Evolutionary conservation across 768 basidiomycete species (phyloP).

Genomic region (Rhodotorula paludigena): DNA sequence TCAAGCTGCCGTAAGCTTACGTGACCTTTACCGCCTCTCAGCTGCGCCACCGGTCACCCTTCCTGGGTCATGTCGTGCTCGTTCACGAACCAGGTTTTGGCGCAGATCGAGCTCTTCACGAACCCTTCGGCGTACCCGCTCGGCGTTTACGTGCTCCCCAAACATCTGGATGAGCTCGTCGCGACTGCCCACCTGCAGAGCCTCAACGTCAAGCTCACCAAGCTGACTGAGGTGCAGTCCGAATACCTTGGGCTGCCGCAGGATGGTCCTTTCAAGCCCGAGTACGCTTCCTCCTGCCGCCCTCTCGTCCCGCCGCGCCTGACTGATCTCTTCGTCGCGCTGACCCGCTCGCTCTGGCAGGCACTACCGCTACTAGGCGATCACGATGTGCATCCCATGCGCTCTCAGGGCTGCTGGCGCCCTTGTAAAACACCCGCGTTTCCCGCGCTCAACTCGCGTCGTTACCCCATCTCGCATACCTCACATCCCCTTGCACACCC

Average conservation of each 20-base stretch:
- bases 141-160: constrained; percentile 97
- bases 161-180: constrained; percentile 98
- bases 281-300: constrained; percentile 50
- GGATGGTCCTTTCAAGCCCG: constrained; percentile 69
- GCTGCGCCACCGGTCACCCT: constrained; percentile 95
- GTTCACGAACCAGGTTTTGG: constrained; percentile 96
- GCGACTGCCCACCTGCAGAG: constrained; percentile 89
- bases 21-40: constrained; percentile 41
- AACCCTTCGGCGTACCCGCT: constrained; percentile 69
- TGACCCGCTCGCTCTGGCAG: no score
- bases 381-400: no score
- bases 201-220: constrained; percentile 81
- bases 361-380: no score
- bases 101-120: constrained; percentile 93
- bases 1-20: not conserved
- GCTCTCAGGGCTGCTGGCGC: no score
- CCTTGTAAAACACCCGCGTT: no score
- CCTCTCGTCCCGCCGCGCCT: no score
- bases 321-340: no score
- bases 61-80: constrained; percentile 99
- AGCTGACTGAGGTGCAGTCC: constrained; percentile 55
- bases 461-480: no score
- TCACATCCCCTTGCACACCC: no score
- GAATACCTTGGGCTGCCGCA: constrained; percentile 84
- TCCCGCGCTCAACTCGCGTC: no score